Evolutionary conservation across 1,284 basidiomycete species (phyloP).

Genomic region (Leccinum fuscescens): DNA sequence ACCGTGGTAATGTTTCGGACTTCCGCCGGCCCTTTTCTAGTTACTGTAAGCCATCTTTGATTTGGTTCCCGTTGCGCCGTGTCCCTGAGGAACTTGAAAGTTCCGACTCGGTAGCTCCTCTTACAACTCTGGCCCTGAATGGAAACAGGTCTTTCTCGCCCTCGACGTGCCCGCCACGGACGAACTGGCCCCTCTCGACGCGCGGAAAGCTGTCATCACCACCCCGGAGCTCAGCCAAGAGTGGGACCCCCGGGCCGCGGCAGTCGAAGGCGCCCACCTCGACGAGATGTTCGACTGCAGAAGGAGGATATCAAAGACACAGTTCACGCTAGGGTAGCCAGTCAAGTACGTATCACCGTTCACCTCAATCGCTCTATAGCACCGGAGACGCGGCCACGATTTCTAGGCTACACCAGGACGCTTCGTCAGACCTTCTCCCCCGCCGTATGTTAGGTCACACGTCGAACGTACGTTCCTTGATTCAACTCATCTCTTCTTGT

Average conservation of each 20-base stretch:
- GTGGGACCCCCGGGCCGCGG: constrained; percentile 72
- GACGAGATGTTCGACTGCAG: constrained; percentile 86
- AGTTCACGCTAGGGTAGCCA: constrained; percentile 94
- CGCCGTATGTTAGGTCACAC: constrained; percentile 88
- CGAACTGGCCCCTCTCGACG: constrained; percentile 64
- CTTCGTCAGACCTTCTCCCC: constrained; percentile 84
- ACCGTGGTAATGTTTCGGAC: no score
- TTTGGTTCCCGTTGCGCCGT: no score
- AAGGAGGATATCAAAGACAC: constrained; percentile 77
- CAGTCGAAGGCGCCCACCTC: constrained; percentile 82
- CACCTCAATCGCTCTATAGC: constrained; percentile 41
- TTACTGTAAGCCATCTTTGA: no score
- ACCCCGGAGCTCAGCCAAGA: constrained; percentile 85
- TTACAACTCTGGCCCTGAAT: no score
- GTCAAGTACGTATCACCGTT: constrained; percentile 68
- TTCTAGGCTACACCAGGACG: constrained; percentile 79
- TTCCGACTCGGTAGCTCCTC: no score
- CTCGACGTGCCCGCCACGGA: constrained; percentile 73
- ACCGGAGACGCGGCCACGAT: constrained; percentile 93
- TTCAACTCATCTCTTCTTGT: constrained; percentile 5
- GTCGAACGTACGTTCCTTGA: constrained; percentile 60
- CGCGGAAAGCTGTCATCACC: constrained; percentile 80
- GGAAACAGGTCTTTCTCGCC: constrained; percentile 39
- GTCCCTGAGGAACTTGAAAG: no score
- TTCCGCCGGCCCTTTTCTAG: no score